Conservation (phyloP, 495 filamentous ascomycete species). For the Penicillium robsamsonii region DNA sequence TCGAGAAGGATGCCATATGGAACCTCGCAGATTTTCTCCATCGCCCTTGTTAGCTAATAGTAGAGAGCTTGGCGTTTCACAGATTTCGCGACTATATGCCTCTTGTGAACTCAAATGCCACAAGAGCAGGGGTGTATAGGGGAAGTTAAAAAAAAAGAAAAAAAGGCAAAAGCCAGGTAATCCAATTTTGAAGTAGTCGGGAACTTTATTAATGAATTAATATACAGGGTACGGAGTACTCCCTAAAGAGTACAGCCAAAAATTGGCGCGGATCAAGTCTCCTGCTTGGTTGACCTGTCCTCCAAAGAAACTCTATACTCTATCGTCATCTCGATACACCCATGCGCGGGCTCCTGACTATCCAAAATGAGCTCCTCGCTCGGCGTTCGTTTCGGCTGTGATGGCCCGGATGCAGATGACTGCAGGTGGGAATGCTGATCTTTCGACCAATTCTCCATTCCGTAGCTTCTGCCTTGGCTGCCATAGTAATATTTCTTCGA, state of each 20-base stretch:
- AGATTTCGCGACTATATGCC: too few species aligned
- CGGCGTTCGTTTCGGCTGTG: constrained; percentile 26
- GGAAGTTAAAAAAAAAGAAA: too few species aligned
- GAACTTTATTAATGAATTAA: not conserved
- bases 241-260: not conserved
- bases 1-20: too few species aligned
- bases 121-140: too few species aligned
- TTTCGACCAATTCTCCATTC: constrained; percentile 35
- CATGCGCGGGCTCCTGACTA: constrained; percentile 23
- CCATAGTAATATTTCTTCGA: constrained; percentile 22
- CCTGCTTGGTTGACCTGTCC: constrained; percentile 6
- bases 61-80: too few species aligned
- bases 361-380: constrained; percentile 49
- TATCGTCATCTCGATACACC: constrained; percentile 46
- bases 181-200: not conserved
- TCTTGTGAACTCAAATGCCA: too few species aligned
- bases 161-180: not conserved
- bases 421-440: constrained; percentile 29
- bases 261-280: not conserved
- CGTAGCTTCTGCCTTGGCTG: constrained; percentile 25
- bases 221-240: not conserved
- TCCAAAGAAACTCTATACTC: constrained; percentile 45
- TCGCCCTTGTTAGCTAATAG: too few species aligned
- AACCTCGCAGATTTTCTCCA: too few species aligned
- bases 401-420: constrained; percentile 28